Base-by-base conservation (phyloP, 2,329 filamentous ascomycete species). In the Aspergillus udagawae region DNA sequence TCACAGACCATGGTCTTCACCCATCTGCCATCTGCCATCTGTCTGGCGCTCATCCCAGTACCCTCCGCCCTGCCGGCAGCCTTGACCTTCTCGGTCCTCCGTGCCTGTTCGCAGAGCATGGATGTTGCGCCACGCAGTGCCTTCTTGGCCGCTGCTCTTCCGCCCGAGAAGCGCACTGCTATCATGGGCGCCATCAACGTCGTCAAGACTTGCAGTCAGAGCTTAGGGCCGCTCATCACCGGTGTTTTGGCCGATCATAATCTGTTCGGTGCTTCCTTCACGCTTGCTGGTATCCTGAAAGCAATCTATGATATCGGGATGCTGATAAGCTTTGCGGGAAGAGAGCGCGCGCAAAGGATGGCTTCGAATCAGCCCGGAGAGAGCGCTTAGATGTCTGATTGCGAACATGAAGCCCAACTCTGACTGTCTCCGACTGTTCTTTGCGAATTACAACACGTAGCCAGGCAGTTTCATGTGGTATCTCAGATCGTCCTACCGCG, bases 171-270 rank as follows among this genome's bases (percentile, higher is more conserved):
- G 70, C 81, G 89, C 1, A 91, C 88, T 0, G 86, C 86, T 0
- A 83, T 90, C 10, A 86, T 91, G 83, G 89, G 88, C 0, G 76
- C 86, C 0, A 79, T 89, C 3, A 90, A 90, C 60, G 83, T 88
- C 0, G 82, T 87, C 28, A 90, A 89, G 72, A 91, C 87, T 0
- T 75, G 80, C 5, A 79, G 81, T 4, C 83, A 87, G 68, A 86
- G 83, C 56, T 66, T 83, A 1, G 88, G 87, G 0, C 86, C 87
- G 0, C 69, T 84, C 0, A 75, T 88, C 20, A 89, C 87, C 0
- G 89, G 88, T n/a, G 65, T 85, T 0, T 66, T 91, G 48, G 84
- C 85, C 0, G 79, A 79, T 1, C 74, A 75, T 1, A 73, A 79
- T 3, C 68, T 81, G 8, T 87, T 88, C 65, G 86, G 86, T 76